A percentile compares a stretch with the other conserved stretches of the same genome.
These are phyloP conservation scores for Omphalotus guepiniiformis DNA, from an alignment of 768 basidiomycete genomes.

Conservation along the genomic window DNA sequence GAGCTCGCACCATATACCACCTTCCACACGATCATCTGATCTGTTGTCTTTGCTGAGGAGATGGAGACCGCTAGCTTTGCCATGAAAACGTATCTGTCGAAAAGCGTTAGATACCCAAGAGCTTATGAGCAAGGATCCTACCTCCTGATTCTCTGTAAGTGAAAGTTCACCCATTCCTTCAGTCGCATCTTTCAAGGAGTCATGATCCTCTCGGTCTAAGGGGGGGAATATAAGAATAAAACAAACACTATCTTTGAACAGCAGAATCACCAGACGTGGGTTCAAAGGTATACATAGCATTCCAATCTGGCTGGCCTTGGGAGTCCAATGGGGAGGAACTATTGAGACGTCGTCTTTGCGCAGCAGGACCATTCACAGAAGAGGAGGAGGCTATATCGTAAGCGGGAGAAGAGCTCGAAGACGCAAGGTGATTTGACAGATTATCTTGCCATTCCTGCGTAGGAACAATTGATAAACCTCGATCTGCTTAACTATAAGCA, in stretches of 20 bases:
- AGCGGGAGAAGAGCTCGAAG: constrained; percentile 15
- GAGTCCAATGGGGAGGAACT: constrained; percentile 25
- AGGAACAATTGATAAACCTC: constrained; percentile 56
- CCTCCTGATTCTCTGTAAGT: constrained; percentile 73
- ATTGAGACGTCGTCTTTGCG: constrained; percentile 45
- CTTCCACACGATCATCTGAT: constrained; percentile 62
- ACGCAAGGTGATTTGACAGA: constrained; percentile 51
- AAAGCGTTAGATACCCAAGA: constrained; percentile 4
- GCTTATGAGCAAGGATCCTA: constrained; percentile 19
- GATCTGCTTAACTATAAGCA: constrained; percentile 39
- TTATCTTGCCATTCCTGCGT: constrained; percentile 79
- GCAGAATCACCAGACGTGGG: constrained; percentile 23
- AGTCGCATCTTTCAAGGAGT: constrained; percentile 38
- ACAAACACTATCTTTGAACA: constrained; percentile 2
- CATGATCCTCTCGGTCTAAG: constrained; percentile 33
- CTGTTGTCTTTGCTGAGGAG: constrained; percentile 64
- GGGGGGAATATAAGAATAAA: constrained; percentile 17
- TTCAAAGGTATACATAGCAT: constrained; percentile 57
- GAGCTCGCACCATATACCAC: constrained; percentile 56
- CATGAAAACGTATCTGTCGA: constrained; percentile 76
- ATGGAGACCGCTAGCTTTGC: constrained; percentile 71
- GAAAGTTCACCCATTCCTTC: constrained; percentile 69
- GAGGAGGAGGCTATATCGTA: constrained; percentile 12
- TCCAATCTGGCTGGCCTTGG: constrained; percentile 44
- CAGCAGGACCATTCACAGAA: constrained; percentile 27